Evolutionary conservation across 1,139 yeast genomes (phyloP).

Genomic region (Protomyces inundatus): DNA sequence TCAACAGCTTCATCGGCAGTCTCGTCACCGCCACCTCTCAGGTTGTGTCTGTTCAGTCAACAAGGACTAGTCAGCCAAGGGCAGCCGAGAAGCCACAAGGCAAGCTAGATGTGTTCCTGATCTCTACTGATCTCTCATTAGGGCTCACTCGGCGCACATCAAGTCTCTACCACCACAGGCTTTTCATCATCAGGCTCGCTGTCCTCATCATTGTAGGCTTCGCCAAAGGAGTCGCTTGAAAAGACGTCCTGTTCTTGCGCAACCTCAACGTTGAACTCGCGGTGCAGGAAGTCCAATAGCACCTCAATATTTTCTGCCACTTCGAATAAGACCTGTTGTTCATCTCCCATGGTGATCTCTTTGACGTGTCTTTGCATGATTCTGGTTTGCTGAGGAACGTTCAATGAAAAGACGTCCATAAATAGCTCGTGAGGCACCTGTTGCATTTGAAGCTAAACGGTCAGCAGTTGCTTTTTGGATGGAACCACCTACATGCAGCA

Average conservation of each 20-base stretch:
- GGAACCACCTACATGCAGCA: slow-evolving; percentile 2
- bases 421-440: slow-evolving; percentile 13
- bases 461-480: background rate
- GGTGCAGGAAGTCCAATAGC: background rate
- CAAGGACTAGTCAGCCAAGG: too few species aligned
- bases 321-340: background rate
- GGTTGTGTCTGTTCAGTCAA: too few species aligned
- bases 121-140: too few species aligned
- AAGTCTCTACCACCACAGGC: slow-evolving; percentile 9
- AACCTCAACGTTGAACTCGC: slow-evolving; percentile 2
- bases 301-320: slow-evolving; percentile 3
- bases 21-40: too few species aligned
- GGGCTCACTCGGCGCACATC: too few species aligned
- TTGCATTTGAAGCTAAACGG: slow-evolving; percentile 10
- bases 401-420: slow-evolving; percentile 8
- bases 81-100: too few species aligned
- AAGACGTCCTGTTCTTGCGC: slow-evolving; percentile 2
- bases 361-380: background rate
- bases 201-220: background rate
- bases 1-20: too few species aligned
- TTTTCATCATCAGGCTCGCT: slow-evolving; percentile 21
- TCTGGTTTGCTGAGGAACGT: slow-evolving; percentile 1
- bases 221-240: background rate
- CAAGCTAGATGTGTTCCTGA: too few species aligned
- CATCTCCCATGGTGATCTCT: background rate